These are phyloP conservation scores for Scleroderma bovista DNA, from an alignment of 768 basidiomycete genomes.

Conservation along the genomic window DNA sequence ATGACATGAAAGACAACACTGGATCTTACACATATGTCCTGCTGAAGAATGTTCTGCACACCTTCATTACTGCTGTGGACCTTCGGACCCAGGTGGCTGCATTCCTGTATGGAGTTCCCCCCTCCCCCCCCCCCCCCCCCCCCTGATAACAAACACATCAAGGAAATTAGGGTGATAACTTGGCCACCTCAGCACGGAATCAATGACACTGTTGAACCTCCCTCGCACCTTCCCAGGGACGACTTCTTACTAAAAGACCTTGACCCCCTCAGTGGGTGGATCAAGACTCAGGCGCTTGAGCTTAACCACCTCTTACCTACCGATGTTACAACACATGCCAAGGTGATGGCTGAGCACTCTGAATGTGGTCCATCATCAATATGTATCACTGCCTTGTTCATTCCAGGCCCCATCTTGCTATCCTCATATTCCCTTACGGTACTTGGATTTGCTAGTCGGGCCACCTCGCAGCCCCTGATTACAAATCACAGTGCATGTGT, in stretches of 20 bases:
- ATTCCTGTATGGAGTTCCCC: constrained; percentile 84
- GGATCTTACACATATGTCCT: constrained; percentile 89
- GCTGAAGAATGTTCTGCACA: constrained; percentile 93
- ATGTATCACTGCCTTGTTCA: constrained; percentile 92
- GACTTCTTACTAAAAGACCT: constrained; percentile 93
- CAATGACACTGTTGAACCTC: constrained; percentile 91
- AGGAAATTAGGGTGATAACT: constrained; percentile 96
- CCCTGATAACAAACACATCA: constrained; percentile 96
- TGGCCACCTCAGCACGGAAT: constrained; percentile 97
- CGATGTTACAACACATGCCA: constrained; percentile 92
- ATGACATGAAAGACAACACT: constrained; percentile 97
- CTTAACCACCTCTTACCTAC: too few relatives aligned
- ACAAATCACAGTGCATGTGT: too few relatives aligned
- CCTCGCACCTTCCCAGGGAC: constrained; percentile 84
- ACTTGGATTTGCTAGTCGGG: too few relatives aligned
- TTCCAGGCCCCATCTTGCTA: constrained; percentile 94
- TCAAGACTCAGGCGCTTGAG: too few relatives aligned
- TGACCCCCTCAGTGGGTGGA: constrained; percentile 91
- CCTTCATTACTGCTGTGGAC: constrained; percentile 94
- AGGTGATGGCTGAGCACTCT: constrained; percentile 93
- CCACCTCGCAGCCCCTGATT: too few relatives aligned
- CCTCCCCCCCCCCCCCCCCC: too few relatives aligned
- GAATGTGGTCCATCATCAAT: constrained; percentile 94
- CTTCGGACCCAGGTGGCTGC: constrained; percentile 94
- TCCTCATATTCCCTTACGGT: too few relatives aligned